These are phyloP conservation scores for Tillandsia leiboldiana DNA, from an alignment of 176 grass and related monocot genomes.

Conservation along the genomic window DNA sequence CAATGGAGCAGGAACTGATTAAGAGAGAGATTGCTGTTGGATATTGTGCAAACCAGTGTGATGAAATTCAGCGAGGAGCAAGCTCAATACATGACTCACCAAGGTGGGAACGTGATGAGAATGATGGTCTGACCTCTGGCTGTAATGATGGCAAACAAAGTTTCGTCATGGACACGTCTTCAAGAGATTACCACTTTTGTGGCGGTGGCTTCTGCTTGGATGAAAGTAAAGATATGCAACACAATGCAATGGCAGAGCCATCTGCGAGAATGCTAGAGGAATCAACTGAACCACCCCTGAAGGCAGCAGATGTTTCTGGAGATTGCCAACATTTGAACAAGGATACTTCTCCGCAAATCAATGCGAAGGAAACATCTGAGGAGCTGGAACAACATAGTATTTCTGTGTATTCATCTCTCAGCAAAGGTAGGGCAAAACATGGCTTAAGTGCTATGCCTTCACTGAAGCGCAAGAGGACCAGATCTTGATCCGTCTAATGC, in stretches of 20 bases:
- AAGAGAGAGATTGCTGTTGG: conserved; percentile 17
- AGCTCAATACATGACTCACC: neutral
- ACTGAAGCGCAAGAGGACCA: neutral
- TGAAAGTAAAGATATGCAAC: conserved; percentile 28
- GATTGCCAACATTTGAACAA: neutral
- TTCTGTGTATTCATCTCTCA: neutral
- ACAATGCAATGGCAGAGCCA: conserved; percentile 1
- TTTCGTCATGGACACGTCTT: conserved; percentile 7
- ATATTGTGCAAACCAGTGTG: conserved; percentile 22
- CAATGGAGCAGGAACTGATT: conserved; percentile 13
- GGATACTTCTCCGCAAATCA: neutral
- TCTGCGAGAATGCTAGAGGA: neutral
- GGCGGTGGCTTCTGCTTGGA: conserved; percentile 69
- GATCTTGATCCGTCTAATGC: neutral
- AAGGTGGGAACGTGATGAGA: conserved; percentile 7
- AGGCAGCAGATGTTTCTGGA: neutral
- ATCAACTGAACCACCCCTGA: neutral
- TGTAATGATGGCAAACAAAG: conserved; percentile 7
- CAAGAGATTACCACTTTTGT: conserved; percentile 40
- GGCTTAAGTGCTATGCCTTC: neutral
- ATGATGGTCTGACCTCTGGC: conserved; percentile 14
- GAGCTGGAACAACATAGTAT: neutral
- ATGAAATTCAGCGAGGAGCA: neutral
- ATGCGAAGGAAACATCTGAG: neutral
- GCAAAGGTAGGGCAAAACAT: neutral